Evolutionary conservation across 106 monocot species (phyloP).

Genomic region (Posidonia australis): DNA sequence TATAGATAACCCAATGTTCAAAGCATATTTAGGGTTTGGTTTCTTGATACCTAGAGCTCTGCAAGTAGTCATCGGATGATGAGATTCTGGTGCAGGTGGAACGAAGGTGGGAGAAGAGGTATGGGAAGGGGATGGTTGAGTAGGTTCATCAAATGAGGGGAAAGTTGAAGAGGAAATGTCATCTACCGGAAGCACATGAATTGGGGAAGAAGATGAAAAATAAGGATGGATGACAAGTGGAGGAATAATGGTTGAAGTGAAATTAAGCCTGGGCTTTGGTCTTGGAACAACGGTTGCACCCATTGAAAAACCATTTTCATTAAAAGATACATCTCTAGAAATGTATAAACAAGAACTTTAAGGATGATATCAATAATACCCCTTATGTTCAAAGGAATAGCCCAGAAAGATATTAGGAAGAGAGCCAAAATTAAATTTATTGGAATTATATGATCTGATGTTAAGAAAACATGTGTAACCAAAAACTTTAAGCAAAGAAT

Average conservation of each 20-base stretch:
- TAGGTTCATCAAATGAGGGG: no score
- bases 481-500: not conserved
- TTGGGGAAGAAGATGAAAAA: not conserved
- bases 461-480: conserved; percentile 4
- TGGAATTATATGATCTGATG: not conserved
- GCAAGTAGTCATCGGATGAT: not conserved
- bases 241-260: not conserved
- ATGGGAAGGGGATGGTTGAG: not conserved
- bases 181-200: no score
- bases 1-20: not conserved
- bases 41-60: not conserved
- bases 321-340: not conserved
- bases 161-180: no score
- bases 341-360: not conserved
- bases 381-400: not conserved
- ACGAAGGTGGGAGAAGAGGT: not conserved
- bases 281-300: not conserved
- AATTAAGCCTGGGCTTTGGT: not conserved
- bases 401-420: not conserved
- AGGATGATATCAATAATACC: not conserved
- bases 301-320: not conserved
- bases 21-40: not conserved
- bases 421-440: not conserved
- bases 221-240: no score
- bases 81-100: not conserved